These are phyloP conservation scores for Chaetomium olivaceum DNA, from an alignment of 2,329 filamentous ascomycete genomes.

Conservation along the genomic window DNA sequence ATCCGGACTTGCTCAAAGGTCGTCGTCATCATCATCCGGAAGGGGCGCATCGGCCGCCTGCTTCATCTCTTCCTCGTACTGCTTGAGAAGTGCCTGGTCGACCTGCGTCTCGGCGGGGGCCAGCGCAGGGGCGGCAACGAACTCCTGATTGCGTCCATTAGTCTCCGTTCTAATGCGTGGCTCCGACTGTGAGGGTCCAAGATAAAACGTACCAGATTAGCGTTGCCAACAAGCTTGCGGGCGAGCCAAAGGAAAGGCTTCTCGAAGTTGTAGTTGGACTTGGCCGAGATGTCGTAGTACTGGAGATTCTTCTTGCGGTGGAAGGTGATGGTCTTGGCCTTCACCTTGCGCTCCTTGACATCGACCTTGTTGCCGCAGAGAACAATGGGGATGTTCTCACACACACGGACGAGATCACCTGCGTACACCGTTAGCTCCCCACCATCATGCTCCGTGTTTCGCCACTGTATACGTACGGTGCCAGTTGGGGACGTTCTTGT, in stretches of 20 bases:
- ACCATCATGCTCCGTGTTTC: not conserved
- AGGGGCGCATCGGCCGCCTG: slow-evolving; percentile 79
- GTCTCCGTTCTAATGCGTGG: slow-evolving; percentile 26
- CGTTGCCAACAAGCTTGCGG: slow-evolving; percentile 96
- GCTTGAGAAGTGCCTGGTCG: slow-evolving; percentile 75
- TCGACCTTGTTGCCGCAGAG: slow-evolving; percentile 99
- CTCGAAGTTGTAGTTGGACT: slow-evolving; percentile 99
- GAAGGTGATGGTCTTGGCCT: slow-evolving; percentile 99
- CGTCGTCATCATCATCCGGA: slow-evolving; percentile 82
- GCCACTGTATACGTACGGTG: slow-evolving; percentile 71
- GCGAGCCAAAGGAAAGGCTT: slow-evolving; percentile 99
- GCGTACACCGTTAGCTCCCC: slow-evolving; percentile 1
- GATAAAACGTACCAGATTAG: slow-evolving; percentile 65
- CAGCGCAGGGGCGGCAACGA: slow-evolving; percentile 91
- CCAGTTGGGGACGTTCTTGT: slow-evolving; percentile 99
- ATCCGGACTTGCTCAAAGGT: slow-evolving; percentile 29
- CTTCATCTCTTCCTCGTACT: slow-evolving; percentile 89
- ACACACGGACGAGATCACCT: slow-evolving; percentile 98
- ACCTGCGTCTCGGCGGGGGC: slow-evolving; percentile 91
- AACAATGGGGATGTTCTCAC: slow-evolving; percentile 98
- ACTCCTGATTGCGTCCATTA: slow-evolving; percentile 66
- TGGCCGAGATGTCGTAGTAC: slow-evolving; percentile 99
- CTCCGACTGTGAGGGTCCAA: not conserved
- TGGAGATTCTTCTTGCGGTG: slow-evolving; percentile 99
- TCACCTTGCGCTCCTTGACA: slow-evolving; percentile 99